Evolutionary conservation across 148 eudicot species (phyloP), one percentile per base, ranked within the genome.

Genomic region (Fagopyrum tataricum): DNA sequence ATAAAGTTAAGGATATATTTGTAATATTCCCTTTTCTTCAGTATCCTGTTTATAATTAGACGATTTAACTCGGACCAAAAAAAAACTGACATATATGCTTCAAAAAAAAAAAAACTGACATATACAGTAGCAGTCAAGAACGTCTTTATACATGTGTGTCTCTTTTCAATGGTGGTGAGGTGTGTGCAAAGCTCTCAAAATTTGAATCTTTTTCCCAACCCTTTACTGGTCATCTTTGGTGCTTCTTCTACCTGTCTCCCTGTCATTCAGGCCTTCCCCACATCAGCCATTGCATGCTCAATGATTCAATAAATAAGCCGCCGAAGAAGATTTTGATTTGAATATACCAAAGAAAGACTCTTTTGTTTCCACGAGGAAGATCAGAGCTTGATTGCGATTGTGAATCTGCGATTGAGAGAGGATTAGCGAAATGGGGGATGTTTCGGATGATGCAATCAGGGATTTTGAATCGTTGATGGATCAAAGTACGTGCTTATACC

Each of bases 391-490:
- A 59, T 59, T 59, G 66, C 23, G 31, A 59, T 58, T 17, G 2
- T 9, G 64, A 58, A 37, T 58, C 39, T 13, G 42, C 1, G 69
- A 37, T 64, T 64, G 12, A 14, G 43, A 37, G 42, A 58, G 64
- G 13, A 37, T 13, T 6, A 31, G 43, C 69, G 69, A 39, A 64
- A 64, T 64, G 69, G 69, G 43, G 41, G 44, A 31, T 42, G 69
- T 64, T 4, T 64, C 69, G 44, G 43, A 31, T 8, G 69, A 64
- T 5, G 69, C 69, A 14, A 64, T 64, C 37, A 64, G 69, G 69
- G 69, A 24, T 64, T 64, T 64, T 64, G 20, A 64, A 37, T 64
- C 69, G 69, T 39, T 64, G 42, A 64, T 64, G 69, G 69, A 64
- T 12, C 44, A 64, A 39, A 64, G 69, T 64, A 64, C 43, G 69